Conservation (phyloP, 1,284 basidiomycete species). For the Cryptococcus sp. region DNA sequence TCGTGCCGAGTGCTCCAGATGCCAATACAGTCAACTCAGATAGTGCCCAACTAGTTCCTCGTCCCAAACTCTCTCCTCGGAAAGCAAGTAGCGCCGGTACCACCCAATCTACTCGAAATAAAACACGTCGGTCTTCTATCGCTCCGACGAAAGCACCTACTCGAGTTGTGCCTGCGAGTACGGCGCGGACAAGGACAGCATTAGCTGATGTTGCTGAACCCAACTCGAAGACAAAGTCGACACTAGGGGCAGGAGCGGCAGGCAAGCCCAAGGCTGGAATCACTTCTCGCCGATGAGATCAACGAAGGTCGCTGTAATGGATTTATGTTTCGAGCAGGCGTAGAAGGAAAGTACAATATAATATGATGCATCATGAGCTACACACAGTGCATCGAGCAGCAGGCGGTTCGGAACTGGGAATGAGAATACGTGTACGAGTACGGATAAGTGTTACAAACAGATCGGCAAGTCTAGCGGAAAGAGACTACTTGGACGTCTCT, state of each 20-base stretch:
- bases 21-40: no score
- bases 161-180: neutral
- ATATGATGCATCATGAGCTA: neutral
- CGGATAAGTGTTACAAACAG: neutral
- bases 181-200: neutral
- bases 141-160: neutral
- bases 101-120: no score
- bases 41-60: no score
- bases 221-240: neutral
- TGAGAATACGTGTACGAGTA: neutral
- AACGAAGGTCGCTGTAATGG: neutral
- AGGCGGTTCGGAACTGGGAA: neutral
- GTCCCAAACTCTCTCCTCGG: no score
- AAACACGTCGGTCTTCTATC: no score
- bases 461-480: neutral
- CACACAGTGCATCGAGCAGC: neutral
- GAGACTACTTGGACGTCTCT: conserved; percentile 50
- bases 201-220: neutral
- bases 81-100: no score
- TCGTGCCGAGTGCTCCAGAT: no score
- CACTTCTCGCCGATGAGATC: no score
- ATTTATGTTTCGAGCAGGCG: neutral
- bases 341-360: neutral
- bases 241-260: no score
- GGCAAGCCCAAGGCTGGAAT: no score